These are phyloP conservation scores for Moricandia arvensis DNA, from an alignment of 345 rosid species.

Conservation along the genomic window DNA sequence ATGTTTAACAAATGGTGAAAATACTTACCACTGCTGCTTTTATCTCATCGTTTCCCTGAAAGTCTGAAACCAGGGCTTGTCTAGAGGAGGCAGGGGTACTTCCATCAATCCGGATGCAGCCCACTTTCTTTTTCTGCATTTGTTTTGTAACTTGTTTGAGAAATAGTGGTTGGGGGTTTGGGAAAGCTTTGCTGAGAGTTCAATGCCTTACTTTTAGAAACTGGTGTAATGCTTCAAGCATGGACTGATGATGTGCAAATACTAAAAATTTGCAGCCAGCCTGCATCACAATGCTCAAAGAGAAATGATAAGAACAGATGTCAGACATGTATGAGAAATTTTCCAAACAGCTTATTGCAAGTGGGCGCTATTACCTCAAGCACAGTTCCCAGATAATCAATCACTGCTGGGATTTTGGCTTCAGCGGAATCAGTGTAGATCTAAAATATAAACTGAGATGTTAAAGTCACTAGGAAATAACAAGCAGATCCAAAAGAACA, in stretches of 20 bases:
- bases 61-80: constrained; percentile 78
- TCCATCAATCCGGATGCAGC: constrained; percentile 92
- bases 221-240: constrained; percentile 79
- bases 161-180: not conserved
- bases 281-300: constrained; percentile 44
- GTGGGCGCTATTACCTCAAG: constrained; percentile 58
- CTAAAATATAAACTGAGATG: constrained; percentile 42
- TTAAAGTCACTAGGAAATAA: constrained; percentile 17
- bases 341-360: constrained; percentile 3
- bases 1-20: constrained; percentile 1
- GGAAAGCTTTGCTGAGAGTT: constrained; percentile 19
- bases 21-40: constrained; percentile 80
- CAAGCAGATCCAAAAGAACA: constrained; percentile 7
- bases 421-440: constrained; percentile 89
- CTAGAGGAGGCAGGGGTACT: constrained; percentile 66
- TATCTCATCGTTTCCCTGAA: constrained; percentile 73
- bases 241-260: constrained; percentile 87
- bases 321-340: not conserved
- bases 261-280: constrained; percentile 94
- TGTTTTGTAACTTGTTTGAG: constrained; percentile 29
- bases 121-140: constrained; percentile 85
- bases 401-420: constrained; percentile 89
- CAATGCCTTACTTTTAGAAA: constrained; percentile 67
- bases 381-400: constrained; percentile 77
- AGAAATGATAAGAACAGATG: constrained; percentile 17